A percentile compares a stretch with the other conserved stretches of the same genome.
Conservation (phyloP, 2,329 filamentous ascomycete species). For the Periconia sp. region DNA sequence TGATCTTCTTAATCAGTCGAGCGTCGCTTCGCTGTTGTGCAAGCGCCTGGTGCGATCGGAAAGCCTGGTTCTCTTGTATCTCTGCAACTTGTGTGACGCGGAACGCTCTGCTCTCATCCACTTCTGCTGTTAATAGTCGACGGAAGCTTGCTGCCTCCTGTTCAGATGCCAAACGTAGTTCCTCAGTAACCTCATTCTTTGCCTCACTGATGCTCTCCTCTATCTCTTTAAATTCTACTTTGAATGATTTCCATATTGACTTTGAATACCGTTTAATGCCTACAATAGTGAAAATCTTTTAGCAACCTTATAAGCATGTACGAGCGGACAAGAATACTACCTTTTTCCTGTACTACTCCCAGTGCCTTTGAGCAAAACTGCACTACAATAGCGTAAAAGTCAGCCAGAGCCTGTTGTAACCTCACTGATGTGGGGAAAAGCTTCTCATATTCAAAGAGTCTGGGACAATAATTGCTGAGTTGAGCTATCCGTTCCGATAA, state of each 20-base stretch:
- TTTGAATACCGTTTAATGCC: conserved; percentile 19
- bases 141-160: conserved; percentile 17
- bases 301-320: conserved; percentile 1
- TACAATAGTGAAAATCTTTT: conserved; percentile 6
- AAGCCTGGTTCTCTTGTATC: conserved; percentile 17
- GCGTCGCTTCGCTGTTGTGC: conserved; percentile 9
- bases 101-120: conserved; percentile 15
- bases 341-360: conserved; percentile 20
- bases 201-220: conserved; percentile 21
- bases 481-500: conserved; percentile 46
- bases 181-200: conserved; percentile 22
- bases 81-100: conserved; percentile 15
- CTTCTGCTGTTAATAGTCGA: conserved; percentile 14
- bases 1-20: conserved; percentile 19
- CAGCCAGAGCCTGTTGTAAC: conserved; percentile 42
- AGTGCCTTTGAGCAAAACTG: conserved; percentile 23
- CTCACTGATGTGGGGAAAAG: conserved; percentile 43
- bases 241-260: conserved; percentile 20
- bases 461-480: conserved; percentile 43
- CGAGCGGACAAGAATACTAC: conserved; percentile 4
- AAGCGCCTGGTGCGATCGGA: conserved; percentile 20
- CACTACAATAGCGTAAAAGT: conserved; percentile 23
- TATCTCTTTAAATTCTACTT: conserved; percentile 22
- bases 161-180: conserved; percentile 22
- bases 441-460: conserved; percentile 45